These are phyloP conservation scores for Coccomyxa sp. DNA, from an alignment of 139 green algal species.

Conservation along the genomic window DNA sequence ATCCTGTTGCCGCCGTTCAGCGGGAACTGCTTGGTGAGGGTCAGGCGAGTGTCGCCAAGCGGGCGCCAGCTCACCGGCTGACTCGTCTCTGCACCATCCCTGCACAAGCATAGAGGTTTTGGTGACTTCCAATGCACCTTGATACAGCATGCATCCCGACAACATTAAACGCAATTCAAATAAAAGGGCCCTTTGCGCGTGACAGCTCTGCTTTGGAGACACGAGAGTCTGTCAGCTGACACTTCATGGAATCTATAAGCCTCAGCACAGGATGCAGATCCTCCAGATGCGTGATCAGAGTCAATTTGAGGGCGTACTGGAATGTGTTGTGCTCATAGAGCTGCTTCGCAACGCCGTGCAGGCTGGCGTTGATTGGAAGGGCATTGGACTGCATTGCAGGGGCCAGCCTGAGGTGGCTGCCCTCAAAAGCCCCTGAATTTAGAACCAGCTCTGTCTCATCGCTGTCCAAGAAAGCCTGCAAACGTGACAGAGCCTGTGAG, in stretches of 20 bases:
- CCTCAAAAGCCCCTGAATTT: neutral
- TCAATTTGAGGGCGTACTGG: too few relatives aligned
- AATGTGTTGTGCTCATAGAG: neutral
- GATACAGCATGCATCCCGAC: too few relatives aligned
- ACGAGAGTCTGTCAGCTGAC: too few relatives aligned
- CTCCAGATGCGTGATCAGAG: too few relatives aligned
- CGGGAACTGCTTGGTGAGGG: conserved; percentile 22
- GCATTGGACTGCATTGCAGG: neutral
- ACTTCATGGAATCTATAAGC: too few relatives aligned
- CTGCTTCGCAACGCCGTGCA: neutral
- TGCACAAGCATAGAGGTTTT: too few relatives aligned
- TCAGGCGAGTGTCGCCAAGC: conserved; percentile 10
- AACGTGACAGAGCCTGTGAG: too few relatives aligned
- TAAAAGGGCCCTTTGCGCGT: too few relatives aligned
- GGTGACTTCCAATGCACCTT: too few relatives aligned
- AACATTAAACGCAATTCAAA: too few relatives aligned
- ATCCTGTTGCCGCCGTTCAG: conserved; percentile 19
- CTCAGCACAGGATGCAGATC: too few relatives aligned
- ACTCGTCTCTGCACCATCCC: neutral
- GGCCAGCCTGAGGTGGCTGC: neutral
- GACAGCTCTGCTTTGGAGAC: too few relatives aligned
- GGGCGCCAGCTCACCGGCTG: conserved; percentile 22
- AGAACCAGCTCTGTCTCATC: neutral
- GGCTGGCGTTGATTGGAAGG: neutral
- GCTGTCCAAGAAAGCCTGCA: conserved; percentile 2